Evolutionary conservation across 352 stramenopile species (phyloP).

Genomic region (Phytopythium helicoides): DNA sequence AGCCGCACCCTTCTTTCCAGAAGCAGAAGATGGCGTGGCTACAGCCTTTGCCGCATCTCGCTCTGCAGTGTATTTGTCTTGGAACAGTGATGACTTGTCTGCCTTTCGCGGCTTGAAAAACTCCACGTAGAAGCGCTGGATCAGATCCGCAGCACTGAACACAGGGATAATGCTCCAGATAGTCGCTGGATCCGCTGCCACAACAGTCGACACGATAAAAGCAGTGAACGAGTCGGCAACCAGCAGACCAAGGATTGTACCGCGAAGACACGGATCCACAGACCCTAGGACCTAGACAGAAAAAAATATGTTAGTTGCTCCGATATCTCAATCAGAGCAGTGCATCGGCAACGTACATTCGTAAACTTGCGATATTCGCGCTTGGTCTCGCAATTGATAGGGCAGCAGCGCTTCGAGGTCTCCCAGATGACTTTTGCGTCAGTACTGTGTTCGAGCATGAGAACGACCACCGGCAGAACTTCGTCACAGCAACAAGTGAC

Average conservation of each 20-base stretch:
- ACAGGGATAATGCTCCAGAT: constrained; percentile 81
- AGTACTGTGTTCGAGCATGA: constrained; percentile 75
- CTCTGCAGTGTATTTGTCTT: constrained; percentile 62
- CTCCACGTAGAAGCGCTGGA: constrained; percentile 72
- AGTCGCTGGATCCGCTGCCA: constrained; percentile 55
- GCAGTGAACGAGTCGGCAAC: constrained; percentile 85
- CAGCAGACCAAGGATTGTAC: constrained; percentile 78
- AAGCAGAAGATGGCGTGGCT: neutral
- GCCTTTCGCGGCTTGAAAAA: constrained; percentile 70
- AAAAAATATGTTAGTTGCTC: too few species aligned
- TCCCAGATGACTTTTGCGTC: constrained; percentile 89
- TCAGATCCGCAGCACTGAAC: constrained; percentile 73
- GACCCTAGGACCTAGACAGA: constrained; percentile 62
- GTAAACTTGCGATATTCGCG: constrained; percentile 87
- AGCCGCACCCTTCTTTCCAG: constrained; percentile 5
- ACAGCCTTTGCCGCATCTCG: constrained; percentile 10
- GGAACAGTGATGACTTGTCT: constrained; percentile 59
- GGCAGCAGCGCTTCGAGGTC: constrained; percentile 80
- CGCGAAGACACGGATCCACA: constrained; percentile 80
- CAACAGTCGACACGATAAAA: constrained; percentile 84
- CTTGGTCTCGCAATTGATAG: constrained; percentile 84
- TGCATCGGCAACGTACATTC: constrained; percentile 37
- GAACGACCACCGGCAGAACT: constrained; percentile 88
- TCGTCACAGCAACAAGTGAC: constrained; percentile 71
- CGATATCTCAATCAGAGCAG: too few species aligned